A percentile compares a stretch with the other conserved stretches of the same genome.
Conservation (phyloP, 2,329 filamentous ascomycete genomes). For the Fusarium sp. region DNA sequence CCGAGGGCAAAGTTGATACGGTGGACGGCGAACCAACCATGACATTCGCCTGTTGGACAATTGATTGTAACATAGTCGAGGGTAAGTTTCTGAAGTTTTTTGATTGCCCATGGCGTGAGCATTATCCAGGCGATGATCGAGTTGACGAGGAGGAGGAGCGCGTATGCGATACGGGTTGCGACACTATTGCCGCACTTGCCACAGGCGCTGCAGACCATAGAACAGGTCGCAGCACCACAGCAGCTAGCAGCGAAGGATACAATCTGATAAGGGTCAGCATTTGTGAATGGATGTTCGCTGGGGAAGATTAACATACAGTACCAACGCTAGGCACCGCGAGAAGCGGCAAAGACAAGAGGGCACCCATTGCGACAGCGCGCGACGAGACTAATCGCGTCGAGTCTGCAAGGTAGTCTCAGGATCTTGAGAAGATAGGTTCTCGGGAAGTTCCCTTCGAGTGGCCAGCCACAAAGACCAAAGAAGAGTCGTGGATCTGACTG, state of each 20-base stretch:
- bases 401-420: background rate
- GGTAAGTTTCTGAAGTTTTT: slow-evolving; percentile 92
- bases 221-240: slow-evolving; percentile 96
- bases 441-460: background rate
- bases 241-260: slow-evolving; percentile 88
- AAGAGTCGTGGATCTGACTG: background rate
- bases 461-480: background rate
- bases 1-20: slow-evolving; percentile 98
- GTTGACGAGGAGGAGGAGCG: slow-evolving; percentile 94
- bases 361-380: slow-evolving; percentile 77
- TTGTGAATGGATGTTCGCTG: background rate
- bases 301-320: slow-evolving; percentile 74
- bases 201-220: slow-evolving; percentile 94
- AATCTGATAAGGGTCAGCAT: slow-evolving; percentile 66
- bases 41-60: slow-evolving; percentile 90
- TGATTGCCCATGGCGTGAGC: slow-evolving; percentile 98
- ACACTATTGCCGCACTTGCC: slow-evolving; percentile 98
- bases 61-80: slow-evolving; percentile 97
- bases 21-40: slow-evolving; percentile 96
- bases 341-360: slow-evolving; percentile 89
- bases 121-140: slow-evolving; percentile 98
- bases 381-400: slow-evolving; percentile 11
- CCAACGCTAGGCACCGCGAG: slow-evolving; percentile 88
- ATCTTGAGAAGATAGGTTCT: background rate
- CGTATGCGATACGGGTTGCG: slow-evolving; percentile 96